Conservation (phyloP, 495 filamentous ascomycete genomes). For the Oidiodendron maius region DNA sequence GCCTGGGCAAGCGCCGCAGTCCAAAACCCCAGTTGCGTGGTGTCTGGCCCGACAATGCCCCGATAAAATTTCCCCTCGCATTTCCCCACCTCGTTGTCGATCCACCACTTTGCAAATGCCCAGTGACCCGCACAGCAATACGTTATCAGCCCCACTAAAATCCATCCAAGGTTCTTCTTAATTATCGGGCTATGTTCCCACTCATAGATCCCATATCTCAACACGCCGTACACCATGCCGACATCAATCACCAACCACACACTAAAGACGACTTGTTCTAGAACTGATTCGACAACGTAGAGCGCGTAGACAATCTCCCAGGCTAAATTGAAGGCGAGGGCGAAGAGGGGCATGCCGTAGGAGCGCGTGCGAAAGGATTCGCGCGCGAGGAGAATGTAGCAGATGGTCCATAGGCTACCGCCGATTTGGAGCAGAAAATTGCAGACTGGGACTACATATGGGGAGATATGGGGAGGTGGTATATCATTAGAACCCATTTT, state of each 20-base stretch:
- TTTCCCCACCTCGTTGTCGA: slow-evolving; percentile 28
- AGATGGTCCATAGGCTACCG: slow-evolving; percentile 33
- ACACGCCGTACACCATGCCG: slow-evolving; percentile 30
- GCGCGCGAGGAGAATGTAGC: slow-evolving; percentile 36
- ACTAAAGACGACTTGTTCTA: slow-evolving; percentile 34
- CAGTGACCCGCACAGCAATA: slow-evolving; percentile 26
- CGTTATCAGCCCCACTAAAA: slow-evolving; percentile 24
- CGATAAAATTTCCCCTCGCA: slow-evolving; percentile 30
- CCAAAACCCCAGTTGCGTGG: slow-evolving; percentile 40
- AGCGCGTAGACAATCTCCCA: slow-evolving; percentile 38
- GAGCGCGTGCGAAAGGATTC: slow-evolving; percentile 31
- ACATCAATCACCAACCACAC: slow-evolving; percentile 38
- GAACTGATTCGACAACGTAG: slow-evolving; percentile 30
- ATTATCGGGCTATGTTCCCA: slow-evolving; percentile 30
- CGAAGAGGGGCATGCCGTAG: slow-evolving; percentile 40
- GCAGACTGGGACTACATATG: slow-evolving; percentile 28
- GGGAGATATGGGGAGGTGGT: slow-evolving; percentile 29
- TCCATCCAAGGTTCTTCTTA: slow-evolving; percentile 26
- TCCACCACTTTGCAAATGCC: slow-evolving; percentile 32
- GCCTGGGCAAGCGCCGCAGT: slow-evolving; percentile 26
- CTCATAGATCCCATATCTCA: slow-evolving; percentile 29
- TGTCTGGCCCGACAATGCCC: slow-evolving; percentile 31
- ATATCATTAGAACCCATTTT: slow-evolving; percentile 39
- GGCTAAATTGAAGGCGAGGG: slow-evolving; percentile 35
- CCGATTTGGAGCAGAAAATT: slow-evolving; percentile 32